Evolutionary conservation across 345 rosid species (phyloP).

Genomic region (Eucalyptus urophylla): DNA sequence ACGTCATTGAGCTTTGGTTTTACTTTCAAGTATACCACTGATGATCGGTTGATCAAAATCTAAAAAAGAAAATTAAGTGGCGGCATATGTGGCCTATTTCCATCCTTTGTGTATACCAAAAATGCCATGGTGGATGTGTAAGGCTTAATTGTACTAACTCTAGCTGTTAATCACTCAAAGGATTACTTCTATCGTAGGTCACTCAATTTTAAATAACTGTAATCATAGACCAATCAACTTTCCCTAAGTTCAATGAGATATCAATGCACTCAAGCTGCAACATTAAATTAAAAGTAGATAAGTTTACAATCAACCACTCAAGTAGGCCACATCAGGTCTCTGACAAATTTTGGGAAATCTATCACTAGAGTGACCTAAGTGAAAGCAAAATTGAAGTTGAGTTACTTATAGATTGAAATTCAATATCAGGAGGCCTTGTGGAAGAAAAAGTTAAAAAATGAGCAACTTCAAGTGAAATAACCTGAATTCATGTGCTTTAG

Average conservation of each 20-base stretch:
- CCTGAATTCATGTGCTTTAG: background rate
- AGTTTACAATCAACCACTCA: background rate
- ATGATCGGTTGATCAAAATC: background rate
- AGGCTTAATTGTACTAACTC: background rate
- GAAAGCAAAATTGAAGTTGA: background rate
- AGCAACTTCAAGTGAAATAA: background rate
- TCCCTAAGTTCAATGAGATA: background rate
- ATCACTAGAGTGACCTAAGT: background rate
- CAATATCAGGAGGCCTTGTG: background rate
- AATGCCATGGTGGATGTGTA: background rate
- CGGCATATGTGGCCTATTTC: background rate
- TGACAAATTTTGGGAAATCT: background rate
- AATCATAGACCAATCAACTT: background rate
- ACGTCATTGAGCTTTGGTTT: background rate
- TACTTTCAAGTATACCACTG: background rate
- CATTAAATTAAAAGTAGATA: background rate
- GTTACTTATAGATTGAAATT: background rate
- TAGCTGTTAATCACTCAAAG: background rate
- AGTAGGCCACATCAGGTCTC: background rate
- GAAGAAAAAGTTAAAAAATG: background rate
- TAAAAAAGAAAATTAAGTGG: background rate
- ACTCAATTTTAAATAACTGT: background rate
- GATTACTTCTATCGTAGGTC: background rate
- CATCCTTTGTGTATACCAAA: background rate
- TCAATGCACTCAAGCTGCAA: background rate